Base-by-base conservation (phyloP, 164 flowering plant genomes). In the Echeveria elegans region DNA sequence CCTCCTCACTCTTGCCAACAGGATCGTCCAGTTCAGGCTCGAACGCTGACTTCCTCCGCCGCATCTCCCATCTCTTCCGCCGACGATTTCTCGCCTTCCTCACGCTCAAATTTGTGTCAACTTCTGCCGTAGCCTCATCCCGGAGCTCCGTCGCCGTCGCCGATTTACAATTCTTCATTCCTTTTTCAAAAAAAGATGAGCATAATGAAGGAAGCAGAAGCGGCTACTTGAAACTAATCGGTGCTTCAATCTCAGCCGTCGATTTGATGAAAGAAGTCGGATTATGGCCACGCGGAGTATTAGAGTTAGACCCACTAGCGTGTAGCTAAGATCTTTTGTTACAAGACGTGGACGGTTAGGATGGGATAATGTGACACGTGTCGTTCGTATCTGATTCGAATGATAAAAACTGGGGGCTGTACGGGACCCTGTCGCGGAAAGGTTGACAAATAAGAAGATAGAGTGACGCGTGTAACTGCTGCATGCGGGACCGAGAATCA, bases 31-130 rank as follows among this genome's bases (percentile, higher is more conserved):
- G 4, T 4, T 45, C 50, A 16, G 81, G 77, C 36, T 66, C 62
- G 6, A 89, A 19, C 2, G 50, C 50, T n/a, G 50, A 45, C 50
- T 45, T 45, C 50, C 16, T 45, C 50, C 50, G 19, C 50, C 50
- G 50, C 50, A 45, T 45, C 50, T 15, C 50, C 50, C 50, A 45
- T 45, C 50, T n/a, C 50, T 45, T 45, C 21, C 50, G 21, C 50
- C 50, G 50, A 16, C 50, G 50, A 45, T 45, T 45, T n/a, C 50
- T 45, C n/a, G 50, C 50, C 50, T 18, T 45, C n/a, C 50, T 45
- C 37, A 34, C 3, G 7, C 37, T 34, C 2, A 9, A 28, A 23
- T 43, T 43, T 4, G 47, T 43, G 0, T 43, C 47, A 16, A 12
- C 16, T 11, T 43, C 47, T 0, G 18, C 58, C 58, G 28, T 0